A percentile compares a stretch with the other conserved stretches of the same genome.
Conservation (phyloP, 352 stramenopile genomes). For the Pythium pectinolyticum region DNA sequence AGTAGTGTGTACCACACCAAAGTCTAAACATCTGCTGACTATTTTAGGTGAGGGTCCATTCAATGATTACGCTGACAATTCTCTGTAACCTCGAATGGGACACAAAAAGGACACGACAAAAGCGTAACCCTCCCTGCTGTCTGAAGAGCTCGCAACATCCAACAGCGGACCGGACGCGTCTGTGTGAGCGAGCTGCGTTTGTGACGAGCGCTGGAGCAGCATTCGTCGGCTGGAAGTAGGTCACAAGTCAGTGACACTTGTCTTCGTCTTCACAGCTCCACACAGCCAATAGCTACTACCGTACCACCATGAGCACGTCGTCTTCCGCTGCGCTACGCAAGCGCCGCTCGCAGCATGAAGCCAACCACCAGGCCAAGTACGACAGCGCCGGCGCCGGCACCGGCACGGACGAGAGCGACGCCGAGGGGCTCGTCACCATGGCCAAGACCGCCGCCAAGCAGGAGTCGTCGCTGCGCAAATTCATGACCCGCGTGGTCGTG, state of each 20-base stretch:
- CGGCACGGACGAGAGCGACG: conserved; percentile 35
- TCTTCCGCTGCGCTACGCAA: conserved; percentile 30
- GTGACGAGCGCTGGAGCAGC: too few species aligned
- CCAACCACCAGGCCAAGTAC: conserved; percentile 1
- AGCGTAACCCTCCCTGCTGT: conserved; percentile 1
- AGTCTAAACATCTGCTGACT: background rate
- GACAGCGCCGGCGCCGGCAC: conserved; percentile 12
- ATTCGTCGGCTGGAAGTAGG: too few species aligned
- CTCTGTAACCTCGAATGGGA: background rate
- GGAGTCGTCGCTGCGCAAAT: conserved; percentile 50
- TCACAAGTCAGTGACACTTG: too few species aligned
- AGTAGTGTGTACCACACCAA: conserved; percentile 26
- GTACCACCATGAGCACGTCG: background rate
- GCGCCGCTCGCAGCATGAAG: conserved; percentile 36
- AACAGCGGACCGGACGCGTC: too few species aligned
- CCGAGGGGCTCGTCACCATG: conserved; percentile 16
- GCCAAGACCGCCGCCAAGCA: conserved; percentile 24
- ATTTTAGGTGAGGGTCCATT: background rate
- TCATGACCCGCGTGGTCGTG: conserved; percentile 71
- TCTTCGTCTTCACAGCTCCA: too few species aligned
- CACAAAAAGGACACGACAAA: background rate
- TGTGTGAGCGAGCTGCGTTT: too few species aligned
- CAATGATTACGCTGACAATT: background rate
- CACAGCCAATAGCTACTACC: too few species aligned
- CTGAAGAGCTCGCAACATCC: too few species aligned